A percentile compares a stretch with the other conserved stretches of the same genome.
Conservation (phyloP, 2,329 filamentous ascomycete species). For the Coniochaeta pulveracea region DNA sequence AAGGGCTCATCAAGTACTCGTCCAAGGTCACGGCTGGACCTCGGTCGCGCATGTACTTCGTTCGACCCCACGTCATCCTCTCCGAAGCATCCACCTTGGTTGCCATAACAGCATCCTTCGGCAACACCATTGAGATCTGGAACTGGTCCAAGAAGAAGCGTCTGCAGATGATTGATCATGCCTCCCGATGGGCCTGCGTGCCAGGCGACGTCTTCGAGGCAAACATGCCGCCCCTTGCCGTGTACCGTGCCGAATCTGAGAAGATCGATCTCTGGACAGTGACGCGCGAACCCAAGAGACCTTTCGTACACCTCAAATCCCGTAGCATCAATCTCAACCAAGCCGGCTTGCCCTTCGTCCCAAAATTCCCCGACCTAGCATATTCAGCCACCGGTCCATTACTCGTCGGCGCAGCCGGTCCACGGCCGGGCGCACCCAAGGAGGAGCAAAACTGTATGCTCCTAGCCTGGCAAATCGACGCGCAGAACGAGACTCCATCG, state of each 20-base stretch:
- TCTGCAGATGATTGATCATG: slow-evolving; percentile 4
- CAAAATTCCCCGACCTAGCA: slow-evolving; percentile 2
- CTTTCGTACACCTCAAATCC: slow-evolving; percentile 3
- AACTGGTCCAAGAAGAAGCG: slow-evolving; percentile 2
- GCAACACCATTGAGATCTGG: slow-evolving; percentile 5
- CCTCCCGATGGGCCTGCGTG: slow-evolving; percentile 4
- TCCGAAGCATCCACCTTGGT: slow-evolving; percentile 2
- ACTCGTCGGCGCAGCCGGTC: slow-evolving; percentile 14
- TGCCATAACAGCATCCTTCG: slow-evolving; percentile 3
- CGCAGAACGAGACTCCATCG: slow-evolving; percentile 3
- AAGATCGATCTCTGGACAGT: slow-evolving; percentile 8
- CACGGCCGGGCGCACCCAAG: slow-evolving; percentile 11
- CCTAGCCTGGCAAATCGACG: slow-evolving; percentile 14
- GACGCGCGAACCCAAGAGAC: slow-evolving; percentile 7
- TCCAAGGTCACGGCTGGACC: slow-evolving; percentile 1
- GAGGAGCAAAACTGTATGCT: slow-evolving; percentile 8
- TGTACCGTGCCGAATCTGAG: slow-evolving; percentile 4
- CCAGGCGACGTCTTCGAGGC: slow-evolving; percentile 4
- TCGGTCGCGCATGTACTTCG: slow-evolving; percentile 5
- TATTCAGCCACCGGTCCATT: slow-evolving; percentile 7
- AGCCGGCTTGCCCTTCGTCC: slow-evolving; percentile 3
- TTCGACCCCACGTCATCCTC: slow-evolving; percentile 4
- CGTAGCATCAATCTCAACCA: slow-evolving; percentile 6
- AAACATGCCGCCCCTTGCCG: slow-evolving; percentile 1
- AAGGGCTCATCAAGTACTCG: slow-evolving; percentile 1